A percentile compares a stretch with the other conserved stretches of the same genome.
These are phyloP conservation scores for Austroboletus niveus DNA, from an alignment of 1,284 basidiomycete genomes.

Conservation along the genomic window DNA sequence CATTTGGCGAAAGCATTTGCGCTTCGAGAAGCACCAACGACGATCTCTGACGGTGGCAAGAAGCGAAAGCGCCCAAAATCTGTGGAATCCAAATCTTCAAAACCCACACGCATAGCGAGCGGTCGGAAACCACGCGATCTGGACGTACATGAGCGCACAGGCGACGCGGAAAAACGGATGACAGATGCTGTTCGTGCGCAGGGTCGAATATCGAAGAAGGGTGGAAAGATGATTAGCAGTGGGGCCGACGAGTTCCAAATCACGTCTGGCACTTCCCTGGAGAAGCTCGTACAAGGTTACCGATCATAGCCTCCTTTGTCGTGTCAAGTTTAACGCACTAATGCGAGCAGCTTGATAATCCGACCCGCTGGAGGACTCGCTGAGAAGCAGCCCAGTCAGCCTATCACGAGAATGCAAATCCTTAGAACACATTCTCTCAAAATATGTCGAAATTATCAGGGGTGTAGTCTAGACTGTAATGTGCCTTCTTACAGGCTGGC, in stretches of 20 bases:
- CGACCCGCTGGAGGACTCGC: no score
- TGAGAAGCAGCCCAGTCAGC: neutral
- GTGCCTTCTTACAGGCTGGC: no score
- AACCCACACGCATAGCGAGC: slow-evolving; percentile 1
- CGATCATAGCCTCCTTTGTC: slow-evolving; percentile 3
- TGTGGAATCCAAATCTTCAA: slow-evolving; percentile 35
- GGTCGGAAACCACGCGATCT: slow-evolving; percentile 34
- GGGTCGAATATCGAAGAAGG: slow-evolving; percentile 79
- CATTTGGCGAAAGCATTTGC: slow-evolving; percentile 98
- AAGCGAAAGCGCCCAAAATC: slow-evolving; percentile 22
- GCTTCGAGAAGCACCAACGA: slow-evolving; percentile 86
- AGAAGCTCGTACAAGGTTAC: slow-evolving; percentile 52
- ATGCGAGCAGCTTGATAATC: neutral
- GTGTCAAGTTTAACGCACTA: neutral
- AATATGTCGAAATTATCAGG: no score
- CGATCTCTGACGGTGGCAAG: slow-evolving; percentile 45
- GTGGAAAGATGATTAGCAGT: slow-evolving; percentile 75
- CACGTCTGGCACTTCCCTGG: slow-evolving; percentile 64
- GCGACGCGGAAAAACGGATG: slow-evolving; percentile 75
- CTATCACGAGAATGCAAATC: neutral
- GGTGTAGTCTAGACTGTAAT: no score
- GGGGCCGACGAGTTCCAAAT: slow-evolving; percentile 84
- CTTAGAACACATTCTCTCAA: no score
- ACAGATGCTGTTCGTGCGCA: slow-evolving; percentile 82
- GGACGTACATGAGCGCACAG: slow-evolving; percentile 38